Evolutionary conservation across 495 filamentous ascomycete genomes (phyloP).

Genomic region (Penicillium argentinense): DNA sequence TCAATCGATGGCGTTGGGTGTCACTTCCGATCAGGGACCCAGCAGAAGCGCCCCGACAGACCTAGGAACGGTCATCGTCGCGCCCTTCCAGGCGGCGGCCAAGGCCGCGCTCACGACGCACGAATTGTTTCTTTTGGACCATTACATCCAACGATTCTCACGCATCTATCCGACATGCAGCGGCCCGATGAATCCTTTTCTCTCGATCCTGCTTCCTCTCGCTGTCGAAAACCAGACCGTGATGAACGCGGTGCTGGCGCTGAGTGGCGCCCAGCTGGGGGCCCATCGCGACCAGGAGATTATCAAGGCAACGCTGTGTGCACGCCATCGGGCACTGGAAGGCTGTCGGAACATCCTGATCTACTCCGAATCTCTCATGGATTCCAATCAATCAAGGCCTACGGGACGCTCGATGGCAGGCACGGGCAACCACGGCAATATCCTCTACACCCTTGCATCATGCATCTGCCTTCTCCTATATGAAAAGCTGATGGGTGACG

Average conservation of each 20-base stretch:
- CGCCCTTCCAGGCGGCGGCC: neutral
- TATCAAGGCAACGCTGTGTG: neutral
- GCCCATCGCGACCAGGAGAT: neutral
- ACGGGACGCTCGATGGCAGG: neutral
- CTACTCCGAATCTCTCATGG: neutral
- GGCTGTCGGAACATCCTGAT: neutral
- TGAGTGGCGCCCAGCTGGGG: slow-evolving; percentile 6
- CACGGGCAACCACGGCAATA: neutral
- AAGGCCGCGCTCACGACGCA: neutral
- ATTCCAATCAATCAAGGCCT: neutral
- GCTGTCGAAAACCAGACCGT: slow-evolving; percentile 1
- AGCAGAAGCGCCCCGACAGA: too few relatives aligned
- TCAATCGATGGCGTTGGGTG: neutral
- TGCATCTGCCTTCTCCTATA: slow-evolving; percentile 4
- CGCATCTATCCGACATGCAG: slow-evolving; percentile 8
- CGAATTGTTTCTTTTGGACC: slow-evolving; percentile 6
- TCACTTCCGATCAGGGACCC: neutral
- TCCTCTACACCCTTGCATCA: neutral
- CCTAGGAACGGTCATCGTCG: neutral
- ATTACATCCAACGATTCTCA: slow-evolving; percentile 6
- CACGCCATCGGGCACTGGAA: slow-evolving; percentile 3
- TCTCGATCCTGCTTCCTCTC: slow-evolving; percentile 7
- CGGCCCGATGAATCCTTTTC: slow-evolving; percentile 2
- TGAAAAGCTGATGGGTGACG: slow-evolving; percentile 4
- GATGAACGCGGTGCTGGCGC: slow-evolving; percentile 2